Percentiles rank a stretch among this genome's conserved stretches.
phyloP scores from a whole-genome alignment of 192 early-diverging fungal species.

The Backusella mclennaniae region DNA sequence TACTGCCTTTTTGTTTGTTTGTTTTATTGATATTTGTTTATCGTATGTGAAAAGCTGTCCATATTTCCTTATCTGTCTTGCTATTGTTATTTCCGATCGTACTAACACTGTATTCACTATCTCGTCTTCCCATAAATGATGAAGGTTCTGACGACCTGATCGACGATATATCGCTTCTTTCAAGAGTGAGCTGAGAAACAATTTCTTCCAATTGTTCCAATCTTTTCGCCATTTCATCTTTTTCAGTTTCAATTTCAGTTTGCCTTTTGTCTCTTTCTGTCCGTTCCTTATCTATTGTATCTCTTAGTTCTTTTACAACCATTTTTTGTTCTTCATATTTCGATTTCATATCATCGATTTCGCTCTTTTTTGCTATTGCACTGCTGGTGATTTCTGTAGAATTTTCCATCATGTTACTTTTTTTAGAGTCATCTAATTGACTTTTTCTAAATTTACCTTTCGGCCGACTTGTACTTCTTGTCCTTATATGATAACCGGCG shows the following conservation, averaged over 20 bases:
- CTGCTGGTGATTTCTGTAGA: not conserved
- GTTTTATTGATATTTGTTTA: not conserved
- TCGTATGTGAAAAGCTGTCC: not conserved
- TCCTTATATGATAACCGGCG: not conserved
- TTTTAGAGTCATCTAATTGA: not conserved
- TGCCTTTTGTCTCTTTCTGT: not conserved
- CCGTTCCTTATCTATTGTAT: not conserved
- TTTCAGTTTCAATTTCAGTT: not conserved
- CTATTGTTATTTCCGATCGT: not conserved
- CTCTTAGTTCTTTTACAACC: not conserved
- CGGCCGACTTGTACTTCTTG: not conserved
- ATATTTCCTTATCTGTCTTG: conserved; percentile 4
- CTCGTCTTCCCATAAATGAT: not conserved
- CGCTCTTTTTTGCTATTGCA: not conserved
- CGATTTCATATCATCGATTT: not conserved
- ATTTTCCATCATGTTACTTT: not conserved
- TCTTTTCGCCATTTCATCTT: not conserved
- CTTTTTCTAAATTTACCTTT: not conserved
- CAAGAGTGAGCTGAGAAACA: not conserved
- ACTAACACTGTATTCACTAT: not conserved
- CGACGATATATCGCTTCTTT: not conserved
- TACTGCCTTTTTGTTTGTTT: not conserved
- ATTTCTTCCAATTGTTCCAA: conserved; percentile 1
- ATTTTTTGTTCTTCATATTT: not conserved
- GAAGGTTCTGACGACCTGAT: not conserved